phyloP scores from a whole-genome alignment of 2,329 filamentous ascomycete genomes.

The Clonostachys solani region DNA sequence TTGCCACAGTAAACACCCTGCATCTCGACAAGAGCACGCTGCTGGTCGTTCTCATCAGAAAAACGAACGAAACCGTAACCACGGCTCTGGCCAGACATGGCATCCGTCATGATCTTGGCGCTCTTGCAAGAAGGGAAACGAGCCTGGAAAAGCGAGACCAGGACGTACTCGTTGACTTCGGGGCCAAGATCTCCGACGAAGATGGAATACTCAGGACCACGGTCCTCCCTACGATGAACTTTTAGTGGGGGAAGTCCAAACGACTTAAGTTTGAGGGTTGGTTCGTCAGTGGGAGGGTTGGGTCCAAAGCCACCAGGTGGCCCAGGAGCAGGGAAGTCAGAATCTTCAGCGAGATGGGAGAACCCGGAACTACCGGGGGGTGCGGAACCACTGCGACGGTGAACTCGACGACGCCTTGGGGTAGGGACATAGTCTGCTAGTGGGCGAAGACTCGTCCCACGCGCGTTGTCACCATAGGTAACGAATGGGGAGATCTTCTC shows the following conservation, averaged over 20 bases:
- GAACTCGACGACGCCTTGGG: too few species aligned
- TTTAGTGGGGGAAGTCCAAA: too few species aligned
- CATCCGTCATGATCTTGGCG: conserved; percentile 99
- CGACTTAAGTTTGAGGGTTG: too few species aligned
- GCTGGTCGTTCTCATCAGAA: conserved; percentile 91
- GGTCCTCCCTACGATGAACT: conserved; percentile 66
- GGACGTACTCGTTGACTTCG: conserved; percentile 97
- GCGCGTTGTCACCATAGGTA: too few species aligned
- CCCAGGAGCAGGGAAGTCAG: background rate
- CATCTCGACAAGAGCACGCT: conserved; percentile 95
- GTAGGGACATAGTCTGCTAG: too few species aligned
- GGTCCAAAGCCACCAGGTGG: too few species aligned
- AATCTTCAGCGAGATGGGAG: too few species aligned
- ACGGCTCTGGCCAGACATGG: conserved; percentile 94
- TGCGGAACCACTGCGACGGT: too few species aligned
- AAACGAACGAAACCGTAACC: conserved; percentile 98
- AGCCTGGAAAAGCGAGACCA: conserved; percentile 94
- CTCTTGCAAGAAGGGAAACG: conserved; percentile 98
- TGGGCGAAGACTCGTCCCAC: too few species aligned
- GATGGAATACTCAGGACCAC: conserved; percentile 93
- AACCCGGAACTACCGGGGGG: too few species aligned
- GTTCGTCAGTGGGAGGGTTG: too few species aligned
- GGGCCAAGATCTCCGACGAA: conserved; percentile 97
- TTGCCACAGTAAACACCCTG: conserved; percentile 99
- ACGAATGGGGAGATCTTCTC: too few species aligned